Conservation (phyloP, 139 green algal genomes). For the Eudorina sp. region DNA sequence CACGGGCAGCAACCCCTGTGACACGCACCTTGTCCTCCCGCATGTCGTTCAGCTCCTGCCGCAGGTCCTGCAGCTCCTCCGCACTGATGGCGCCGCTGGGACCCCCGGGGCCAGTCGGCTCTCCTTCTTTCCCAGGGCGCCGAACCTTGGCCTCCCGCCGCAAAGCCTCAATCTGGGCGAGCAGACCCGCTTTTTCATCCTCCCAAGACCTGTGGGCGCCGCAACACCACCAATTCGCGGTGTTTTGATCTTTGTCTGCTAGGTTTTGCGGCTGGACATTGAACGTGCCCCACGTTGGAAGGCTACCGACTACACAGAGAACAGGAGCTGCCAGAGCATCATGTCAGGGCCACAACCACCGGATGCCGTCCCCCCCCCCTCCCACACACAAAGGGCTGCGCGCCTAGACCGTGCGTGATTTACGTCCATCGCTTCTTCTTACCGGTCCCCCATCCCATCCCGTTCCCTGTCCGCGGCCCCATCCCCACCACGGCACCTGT, state of each 20-base stretch:
- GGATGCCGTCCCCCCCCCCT: too few relatives aligned
- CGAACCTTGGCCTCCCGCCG: conserved; percentile 13
- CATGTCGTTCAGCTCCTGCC: conserved; percentile 57
- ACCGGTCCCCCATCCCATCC: too few relatives aligned
- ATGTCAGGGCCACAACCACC: too few relatives aligned
- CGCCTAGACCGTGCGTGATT: too few relatives aligned
- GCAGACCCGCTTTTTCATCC: conserved; percentile 63
- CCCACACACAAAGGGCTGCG: too few relatives aligned
- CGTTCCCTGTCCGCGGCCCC: background rate
- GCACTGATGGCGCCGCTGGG: background rate
- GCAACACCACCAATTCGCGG: too few relatives aligned
- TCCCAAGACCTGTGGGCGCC: conserved; percentile 69
- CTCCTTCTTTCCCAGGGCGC: background rate
- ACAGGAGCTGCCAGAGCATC: too few relatives aligned
- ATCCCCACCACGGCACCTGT: conserved; percentile 65
- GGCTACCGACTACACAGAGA: too few relatives aligned
- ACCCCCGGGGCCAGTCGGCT: background rate
- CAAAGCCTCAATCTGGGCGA: conserved; percentile 65
- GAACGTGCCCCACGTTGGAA: too few relatives aligned
- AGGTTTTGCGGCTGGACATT: too few relatives aligned
- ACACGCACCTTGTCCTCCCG: conserved; percentile 67
- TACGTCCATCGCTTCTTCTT: too few relatives aligned
- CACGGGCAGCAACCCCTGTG: background rate
- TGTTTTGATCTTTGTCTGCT: too few relatives aligned
- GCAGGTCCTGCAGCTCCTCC: conserved; percentile 57